Evolutionary conservation across 2,329 filamentous ascomycete genomes (phyloP), one percentile per base, ranked within the genome.

Genomic region (Pyrenophora teres): DNA sequence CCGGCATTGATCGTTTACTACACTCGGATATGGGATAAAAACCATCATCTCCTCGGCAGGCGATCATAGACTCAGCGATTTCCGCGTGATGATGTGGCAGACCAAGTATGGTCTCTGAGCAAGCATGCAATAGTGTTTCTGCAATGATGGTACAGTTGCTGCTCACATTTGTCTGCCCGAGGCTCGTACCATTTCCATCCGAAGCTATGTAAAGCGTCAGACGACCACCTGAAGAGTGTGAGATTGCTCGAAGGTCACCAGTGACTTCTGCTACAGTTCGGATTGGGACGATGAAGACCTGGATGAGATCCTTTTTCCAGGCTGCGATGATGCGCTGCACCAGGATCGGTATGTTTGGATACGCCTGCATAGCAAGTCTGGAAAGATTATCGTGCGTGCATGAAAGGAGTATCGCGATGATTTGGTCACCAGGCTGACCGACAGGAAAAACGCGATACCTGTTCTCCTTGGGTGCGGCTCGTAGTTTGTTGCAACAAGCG

Each of bases 401-500:
- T 41, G 73, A 75, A 5, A 73, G 65, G 32, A 79, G 63, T 23
- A 74, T 69, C 16, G 64, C 71, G 49, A 74, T 80, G 40, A 78
- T 74, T 57, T 78, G 78, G 41, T 74, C 65, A 36, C 75, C 79
- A 8, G 75, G 77, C 57, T 78, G 75, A 9, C 59, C 67, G 30
- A 63, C 64, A 0, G 79, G 73, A 40, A 71, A 56, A 6, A 82
- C 59, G 13, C 59, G 69, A 52, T 76, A 77, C 3, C 77, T 73
- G 23, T 77, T 70, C 32, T 78, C 76, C 13, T 71, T 65, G 0
- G 77, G 71, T 1, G 76, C 69, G n/a, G 72, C 63, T 9, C 68
- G 68, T 7, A 80, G 63, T 31, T 71, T 76, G 36, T 80, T 73
- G 47, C 74, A 77, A 40, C 79, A 74, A 2, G 74, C 75, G 42